Conservation (phyloP, 176 grass and related monocot genomes). For the Cymbopogon citratus region DNA sequence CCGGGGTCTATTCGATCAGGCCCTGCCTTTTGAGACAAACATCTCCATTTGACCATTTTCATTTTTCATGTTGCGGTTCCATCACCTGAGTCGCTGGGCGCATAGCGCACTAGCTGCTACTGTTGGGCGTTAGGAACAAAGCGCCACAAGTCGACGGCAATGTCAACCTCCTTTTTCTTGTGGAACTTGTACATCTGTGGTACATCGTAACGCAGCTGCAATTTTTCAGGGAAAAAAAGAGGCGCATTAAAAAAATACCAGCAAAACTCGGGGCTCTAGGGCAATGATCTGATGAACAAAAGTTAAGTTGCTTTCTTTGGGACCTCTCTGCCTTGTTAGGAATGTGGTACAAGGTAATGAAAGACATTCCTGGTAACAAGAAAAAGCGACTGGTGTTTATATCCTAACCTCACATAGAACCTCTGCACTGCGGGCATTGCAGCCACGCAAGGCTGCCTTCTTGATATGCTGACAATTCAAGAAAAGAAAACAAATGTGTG, state of each 20-base stretch:
- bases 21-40: neutral
- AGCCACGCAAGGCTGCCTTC: conserved; percentile 56
- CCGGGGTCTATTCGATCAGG: neutral
- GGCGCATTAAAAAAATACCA: neutral
- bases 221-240: neutral
- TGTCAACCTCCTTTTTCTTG: conserved; percentile 72
- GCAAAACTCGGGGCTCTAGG: neutral
- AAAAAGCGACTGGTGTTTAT: neutral
- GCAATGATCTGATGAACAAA: neutral
- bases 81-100: neutral
- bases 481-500: neutral
- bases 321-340: neutral
- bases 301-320: neutral
- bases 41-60: neutral
- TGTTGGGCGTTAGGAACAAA: conserved; percentile 50
- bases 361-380: neutral
- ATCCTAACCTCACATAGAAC: conserved; percentile 72
- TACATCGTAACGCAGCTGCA: conserved; percentile 74
- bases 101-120: neutral
- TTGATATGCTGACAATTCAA: conserved; percentile 52
- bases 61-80: neutral
- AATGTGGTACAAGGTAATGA: neutral
- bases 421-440: conserved; percentile 46
- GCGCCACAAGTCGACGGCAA: conserved; percentile 83
- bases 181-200: conserved; percentile 78